Evolutionary conservation across 495 filamentous ascomycete genomes (phyloP).

Genomic region (Aspergillus coremiiformis): DNA sequence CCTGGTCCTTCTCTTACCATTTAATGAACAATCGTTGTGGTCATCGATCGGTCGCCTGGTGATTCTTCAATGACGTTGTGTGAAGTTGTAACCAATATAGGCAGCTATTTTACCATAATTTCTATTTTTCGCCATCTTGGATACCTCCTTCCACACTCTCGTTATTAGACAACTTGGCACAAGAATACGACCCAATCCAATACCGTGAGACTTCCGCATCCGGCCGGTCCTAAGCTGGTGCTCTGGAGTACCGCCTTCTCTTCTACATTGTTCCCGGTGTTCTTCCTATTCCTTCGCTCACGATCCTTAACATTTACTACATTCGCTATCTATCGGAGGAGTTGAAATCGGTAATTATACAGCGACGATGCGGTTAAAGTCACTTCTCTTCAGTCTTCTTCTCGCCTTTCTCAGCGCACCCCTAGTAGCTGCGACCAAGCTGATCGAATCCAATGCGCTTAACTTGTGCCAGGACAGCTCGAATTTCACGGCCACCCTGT

Average conservation of each 20-base stretch:
- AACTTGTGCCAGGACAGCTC: slow-evolving; percentile 71
- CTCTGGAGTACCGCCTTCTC: slow-evolving; percentile 29
- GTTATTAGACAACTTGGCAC: not conserved
- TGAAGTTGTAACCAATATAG: slow-evolving; percentile 8
- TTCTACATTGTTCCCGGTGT: slow-evolving; percentile 7
- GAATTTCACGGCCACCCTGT: slow-evolving; percentile 73
- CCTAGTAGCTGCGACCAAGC: slow-evolving; percentile 31
- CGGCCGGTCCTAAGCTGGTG: slow-evolving; percentile 34
- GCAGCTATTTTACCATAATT: slow-evolving; percentile 2
- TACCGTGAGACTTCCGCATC: slow-evolving; percentile 31
- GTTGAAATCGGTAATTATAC: not conserved
- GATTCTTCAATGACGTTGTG: slow-evolving; percentile 15
- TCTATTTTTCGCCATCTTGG: not conserved
- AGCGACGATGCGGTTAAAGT: slow-evolving; percentile 34
- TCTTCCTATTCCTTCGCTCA: slow-evolving; percentile 19
- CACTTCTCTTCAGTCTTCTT: slow-evolving; percentile 31
- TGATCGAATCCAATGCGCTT: slow-evolving; percentile 68
- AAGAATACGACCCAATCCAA: not conserved
- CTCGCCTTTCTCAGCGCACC: slow-evolving; percentile 33
- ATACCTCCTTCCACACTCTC: not conserved
- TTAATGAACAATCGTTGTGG: slow-evolving; percentile 1
- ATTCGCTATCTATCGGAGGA: slow-evolving; percentile 1
- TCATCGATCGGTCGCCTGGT: not conserved
- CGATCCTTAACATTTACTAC: slow-evolving; percentile 11
- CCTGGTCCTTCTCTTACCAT: slow-evolving; percentile 5